Conservation (phyloP, 1,139 yeast genomes). For the Debaryomyces subglobosus region DNA sequence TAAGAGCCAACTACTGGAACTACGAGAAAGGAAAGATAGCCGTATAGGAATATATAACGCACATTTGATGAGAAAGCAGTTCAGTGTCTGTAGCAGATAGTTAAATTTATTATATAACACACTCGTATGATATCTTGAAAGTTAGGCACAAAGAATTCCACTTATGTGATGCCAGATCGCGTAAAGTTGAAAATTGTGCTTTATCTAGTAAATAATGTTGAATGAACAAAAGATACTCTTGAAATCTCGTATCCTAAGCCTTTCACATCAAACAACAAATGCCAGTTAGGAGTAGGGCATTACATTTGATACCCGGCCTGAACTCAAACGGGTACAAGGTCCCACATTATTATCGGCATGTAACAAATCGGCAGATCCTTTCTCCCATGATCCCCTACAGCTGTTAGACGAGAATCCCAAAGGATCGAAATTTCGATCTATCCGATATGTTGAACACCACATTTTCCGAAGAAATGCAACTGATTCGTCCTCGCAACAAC, state of each 20-base stretch:
- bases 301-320: neutral
- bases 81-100: neutral
- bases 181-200: neutral
- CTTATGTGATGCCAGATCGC: neutral
- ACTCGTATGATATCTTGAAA: neutral
- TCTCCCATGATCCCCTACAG: neutral
- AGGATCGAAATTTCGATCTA: neutral
- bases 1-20: slow-evolving; percentile 70
- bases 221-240: neutral
- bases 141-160: neutral
- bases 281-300: neutral
- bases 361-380: too few species aligned
- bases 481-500: neutral
- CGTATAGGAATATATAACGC: neutral
- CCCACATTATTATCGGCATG: neutral
- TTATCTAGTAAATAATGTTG: neutral
- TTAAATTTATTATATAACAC: neutral
- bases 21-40: slow-evolving; percentile 21
- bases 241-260: neutral
- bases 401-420: neutral
- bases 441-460: neutral
- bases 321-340: neutral
- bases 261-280: neutral
- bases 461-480: neutral
- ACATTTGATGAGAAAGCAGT: neutral